phyloP scores from a whole-genome alignment of 2,329 filamentous ascomycete genomes.

The Diaporthe destruens region DNA sequence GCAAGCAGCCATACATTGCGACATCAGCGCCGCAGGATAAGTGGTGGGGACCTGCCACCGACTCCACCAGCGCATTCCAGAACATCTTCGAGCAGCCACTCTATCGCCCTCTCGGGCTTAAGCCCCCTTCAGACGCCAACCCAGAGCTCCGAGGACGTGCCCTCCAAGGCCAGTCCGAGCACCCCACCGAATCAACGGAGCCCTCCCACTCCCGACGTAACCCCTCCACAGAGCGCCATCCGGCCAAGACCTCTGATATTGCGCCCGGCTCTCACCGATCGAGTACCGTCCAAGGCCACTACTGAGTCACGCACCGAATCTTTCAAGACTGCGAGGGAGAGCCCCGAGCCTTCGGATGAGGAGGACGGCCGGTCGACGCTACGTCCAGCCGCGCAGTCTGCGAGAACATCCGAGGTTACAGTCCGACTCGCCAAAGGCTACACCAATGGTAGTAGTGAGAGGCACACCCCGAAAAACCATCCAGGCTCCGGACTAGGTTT shows the following conservation, averaged over 20 bases:
- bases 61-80: conserved; percentile 73
- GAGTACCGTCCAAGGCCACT: conserved; percentile 64
- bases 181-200: conserved; percentile 76
- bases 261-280: conserved; percentile 63
- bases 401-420: conserved; percentile 59
- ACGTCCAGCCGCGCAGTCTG: conserved; percentile 54
- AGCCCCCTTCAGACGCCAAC: conserved; percentile 54
- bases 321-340: conserved; percentile 78
- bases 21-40: conserved; percentile 57
- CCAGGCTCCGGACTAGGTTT: conserved; percentile 60
- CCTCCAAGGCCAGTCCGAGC: conserved; percentile 57
- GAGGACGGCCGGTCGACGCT: conserved; percentile 60
- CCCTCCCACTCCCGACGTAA: conserved; percentile 81
- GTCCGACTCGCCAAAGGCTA: conserved; percentile 54
- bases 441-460: conserved; percentile 42
- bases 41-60: conserved; percentile 66
- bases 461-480: conserved; percentile 50
- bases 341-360: conserved; percentile 72
- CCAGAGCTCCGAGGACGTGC: conserved; percentile 55
- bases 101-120: conserved; percentile 58
- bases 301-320: conserved; percentile 75
- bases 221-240: conserved; percentile 69
- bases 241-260: conserved; percentile 57
- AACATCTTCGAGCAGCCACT: conserved; percentile 66
- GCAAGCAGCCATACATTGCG: conserved; percentile 56